A percentile compares a stretch with the other conserved stretches of the same genome.
These are phyloP conservation scores for Phlebiopsis gigantea DNA, from an alignment of 768 basidiomycete genomes.

Conservation along the genomic window DNA sequence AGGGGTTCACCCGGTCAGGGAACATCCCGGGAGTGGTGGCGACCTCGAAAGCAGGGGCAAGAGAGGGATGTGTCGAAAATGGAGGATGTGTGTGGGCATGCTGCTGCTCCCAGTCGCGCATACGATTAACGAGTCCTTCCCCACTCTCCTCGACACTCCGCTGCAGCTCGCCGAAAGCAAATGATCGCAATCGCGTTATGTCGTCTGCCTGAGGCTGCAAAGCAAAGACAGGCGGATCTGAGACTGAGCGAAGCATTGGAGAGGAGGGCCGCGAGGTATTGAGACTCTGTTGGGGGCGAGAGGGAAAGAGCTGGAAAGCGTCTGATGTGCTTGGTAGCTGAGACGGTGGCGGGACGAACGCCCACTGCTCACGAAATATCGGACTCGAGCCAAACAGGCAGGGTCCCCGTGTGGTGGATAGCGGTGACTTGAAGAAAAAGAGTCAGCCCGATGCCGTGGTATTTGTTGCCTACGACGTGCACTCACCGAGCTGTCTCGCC, in stretches of 20 bases:
- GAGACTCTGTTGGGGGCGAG: slow-evolving; percentile 11
- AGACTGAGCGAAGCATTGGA: neutral
- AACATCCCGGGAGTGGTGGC: neutral
- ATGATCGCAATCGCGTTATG: slow-evolving; percentile 45
- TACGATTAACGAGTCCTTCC: slow-evolving; percentile 63
- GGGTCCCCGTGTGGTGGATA: slow-evolving; percentile 1
- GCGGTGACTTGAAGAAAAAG: slow-evolving; percentile 3
- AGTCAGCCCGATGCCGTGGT: neutral
- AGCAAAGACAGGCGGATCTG: neutral
- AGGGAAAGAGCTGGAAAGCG: slow-evolving; percentile 30
- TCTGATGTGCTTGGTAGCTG: slow-evolving; percentile 25
- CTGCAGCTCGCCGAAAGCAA: slow-evolving; percentile 62
- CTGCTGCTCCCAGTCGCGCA: slow-evolving; percentile 65
- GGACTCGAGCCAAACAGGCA: slow-evolving; percentile 14
- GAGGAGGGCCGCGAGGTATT: slow-evolving; percentile 5
- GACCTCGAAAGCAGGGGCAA: neutral
- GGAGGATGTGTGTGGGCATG: slow-evolving; percentile 27
- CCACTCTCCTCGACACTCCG: slow-evolving; percentile 58
- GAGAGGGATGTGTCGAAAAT: neutral
- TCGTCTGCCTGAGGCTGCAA: slow-evolving; percentile 3
- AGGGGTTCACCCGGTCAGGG: neutral
- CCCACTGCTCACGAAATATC: slow-evolving; percentile 16
- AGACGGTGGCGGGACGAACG: slow-evolving; percentile 9
- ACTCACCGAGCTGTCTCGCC: slow-evolving; percentile 44
- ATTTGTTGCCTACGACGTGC: neutral